Conservation (phyloP, 345 rosid genomes). For the Camelina neglecta region DNA sequence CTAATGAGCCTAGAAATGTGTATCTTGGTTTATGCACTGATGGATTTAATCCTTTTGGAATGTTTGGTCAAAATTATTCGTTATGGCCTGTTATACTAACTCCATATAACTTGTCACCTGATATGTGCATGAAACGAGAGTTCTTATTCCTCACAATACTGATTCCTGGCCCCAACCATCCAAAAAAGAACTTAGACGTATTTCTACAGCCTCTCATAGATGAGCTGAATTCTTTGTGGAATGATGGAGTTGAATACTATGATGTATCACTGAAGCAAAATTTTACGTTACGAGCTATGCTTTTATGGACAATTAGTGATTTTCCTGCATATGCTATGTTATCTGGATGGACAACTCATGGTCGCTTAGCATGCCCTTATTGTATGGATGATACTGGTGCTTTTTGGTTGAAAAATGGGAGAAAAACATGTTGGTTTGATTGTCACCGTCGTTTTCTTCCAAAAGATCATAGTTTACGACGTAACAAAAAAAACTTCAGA, state of each 20-base stretch:
- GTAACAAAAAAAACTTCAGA: background rate
- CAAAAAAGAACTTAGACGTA: background rate
- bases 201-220: slow-evolving; percentile 11
- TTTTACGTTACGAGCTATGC: background rate
- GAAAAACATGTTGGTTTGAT: slow-evolving; percentile 16
- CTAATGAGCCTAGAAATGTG: background rate
- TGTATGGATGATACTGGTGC: slow-evolving; percentile 7
- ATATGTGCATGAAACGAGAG: slow-evolving; percentile 9
- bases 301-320: slow-evolving; percentile 15
- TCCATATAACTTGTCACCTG: background rate
- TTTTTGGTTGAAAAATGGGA: background rate
- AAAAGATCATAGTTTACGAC: background rate
- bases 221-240: background rate
- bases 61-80: background rate
- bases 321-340: slow-evolving; percentile 10
- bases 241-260: background rate
- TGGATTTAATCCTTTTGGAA: background rate
- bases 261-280: slow-evolving; percentile 7
- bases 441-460: slow-evolving; percentile 7
- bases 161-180: background rate
- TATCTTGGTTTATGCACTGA: slow-evolving; percentile 10
- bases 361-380: slow-evolving; percentile 16
- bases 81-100: background rate
- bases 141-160: background rate
- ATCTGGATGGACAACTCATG: slow-evolving; percentile 22